Conservation (phyloP, 306 rosid species). For the Dryas alaskensis region DNA sequence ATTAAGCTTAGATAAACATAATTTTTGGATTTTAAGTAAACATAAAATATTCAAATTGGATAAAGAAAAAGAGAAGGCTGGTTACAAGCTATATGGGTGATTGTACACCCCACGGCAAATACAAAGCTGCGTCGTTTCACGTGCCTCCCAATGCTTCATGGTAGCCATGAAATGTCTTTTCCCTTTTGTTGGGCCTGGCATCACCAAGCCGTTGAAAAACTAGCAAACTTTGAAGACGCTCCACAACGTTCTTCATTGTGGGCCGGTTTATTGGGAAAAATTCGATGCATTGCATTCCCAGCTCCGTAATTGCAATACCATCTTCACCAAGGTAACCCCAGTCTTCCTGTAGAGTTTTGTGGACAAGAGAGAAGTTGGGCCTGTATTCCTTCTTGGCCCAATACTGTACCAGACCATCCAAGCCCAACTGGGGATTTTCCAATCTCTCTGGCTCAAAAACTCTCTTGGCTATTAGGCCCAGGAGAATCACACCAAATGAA, state of each 20-base stretch:
- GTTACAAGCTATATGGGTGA: neutral
- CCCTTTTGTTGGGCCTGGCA: constrained; percentile 33
- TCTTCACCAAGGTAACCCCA: constrained; percentile 51
- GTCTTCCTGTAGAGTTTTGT: constrained; percentile 43
- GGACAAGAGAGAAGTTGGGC: constrained; percentile 54
- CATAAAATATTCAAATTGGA: too few relatives aligned
- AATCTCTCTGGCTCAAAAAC: constrained; percentile 17
- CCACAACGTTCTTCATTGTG: constrained; percentile 19
- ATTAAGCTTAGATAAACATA: too few relatives aligned
- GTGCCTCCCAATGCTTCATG: neutral
- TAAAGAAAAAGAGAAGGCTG: neutral
- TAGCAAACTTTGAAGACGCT: constrained; percentile 26
- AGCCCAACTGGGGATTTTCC: constrained; percentile 7
- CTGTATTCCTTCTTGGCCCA: constrained; percentile 65
- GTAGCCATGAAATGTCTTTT: constrained; percentile 21
- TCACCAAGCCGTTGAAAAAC: constrained; percentile 30
- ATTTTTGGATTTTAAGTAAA: too few relatives aligned
- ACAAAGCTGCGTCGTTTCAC: neutral
- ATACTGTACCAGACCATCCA: constrained; percentile 36
- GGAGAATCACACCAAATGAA: constrained; percentile 51
- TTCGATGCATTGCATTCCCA: constrained; percentile 48
- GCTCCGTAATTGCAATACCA: constrained; percentile 40
- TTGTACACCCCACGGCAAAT: neutral
- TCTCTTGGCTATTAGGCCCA: constrained; percentile 51
- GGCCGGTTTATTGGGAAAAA: constrained; percentile 40